A percentile compares a stretch with the other conserved stretches of the same genome.
Conservation (phyloP, 139 green algal genomes). For the Closterium sp. region DNA sequence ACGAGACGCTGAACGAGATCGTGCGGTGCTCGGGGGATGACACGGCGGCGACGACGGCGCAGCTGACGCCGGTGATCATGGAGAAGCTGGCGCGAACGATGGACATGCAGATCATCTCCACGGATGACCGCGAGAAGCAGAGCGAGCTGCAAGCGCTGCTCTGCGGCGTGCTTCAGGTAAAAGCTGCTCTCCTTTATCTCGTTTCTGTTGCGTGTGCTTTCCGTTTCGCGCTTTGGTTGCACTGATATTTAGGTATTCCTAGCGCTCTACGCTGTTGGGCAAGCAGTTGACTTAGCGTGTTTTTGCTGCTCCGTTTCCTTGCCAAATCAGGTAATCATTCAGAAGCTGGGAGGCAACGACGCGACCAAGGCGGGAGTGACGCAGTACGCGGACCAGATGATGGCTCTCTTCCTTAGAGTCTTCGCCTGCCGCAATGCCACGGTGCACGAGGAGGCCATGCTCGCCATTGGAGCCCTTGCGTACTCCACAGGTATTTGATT, state of each 20-base stretch:
- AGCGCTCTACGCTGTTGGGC: background rate
- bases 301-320: background rate
- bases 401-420: conserved; percentile 71
- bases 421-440: conserved; percentile 59
- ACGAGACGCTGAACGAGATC: conserved; percentile 95
- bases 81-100: conserved; percentile 71
- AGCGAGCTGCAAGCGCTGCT: conserved; percentile 80
- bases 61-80: conserved; percentile 79
- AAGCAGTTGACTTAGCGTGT: background rate
- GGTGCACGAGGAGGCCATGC: conserved; percentile 95
- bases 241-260: background rate
- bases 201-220: background rate
- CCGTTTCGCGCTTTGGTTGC: background rate
- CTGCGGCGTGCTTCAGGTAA: conserved; percentile 83
- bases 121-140: conserved; percentile 66
- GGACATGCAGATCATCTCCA: conserved; percentile 50
- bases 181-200: background rate
- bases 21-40: conserved; percentile 72
- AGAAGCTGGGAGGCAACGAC: conserved; percentile 78
- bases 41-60: conserved; percentile 70
- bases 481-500: conserved; percentile 57
- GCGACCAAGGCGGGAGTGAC: conserved; percentile 64
- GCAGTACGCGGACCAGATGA: conserved; percentile 77
- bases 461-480: conserved; percentile 84
- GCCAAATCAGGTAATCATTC: conserved; percentile 61